These are phyloP conservation scores for Wickerhamiella galacta DNA, from an alignment of 805 yeast species.

Conservation along the genomic window DNA sequence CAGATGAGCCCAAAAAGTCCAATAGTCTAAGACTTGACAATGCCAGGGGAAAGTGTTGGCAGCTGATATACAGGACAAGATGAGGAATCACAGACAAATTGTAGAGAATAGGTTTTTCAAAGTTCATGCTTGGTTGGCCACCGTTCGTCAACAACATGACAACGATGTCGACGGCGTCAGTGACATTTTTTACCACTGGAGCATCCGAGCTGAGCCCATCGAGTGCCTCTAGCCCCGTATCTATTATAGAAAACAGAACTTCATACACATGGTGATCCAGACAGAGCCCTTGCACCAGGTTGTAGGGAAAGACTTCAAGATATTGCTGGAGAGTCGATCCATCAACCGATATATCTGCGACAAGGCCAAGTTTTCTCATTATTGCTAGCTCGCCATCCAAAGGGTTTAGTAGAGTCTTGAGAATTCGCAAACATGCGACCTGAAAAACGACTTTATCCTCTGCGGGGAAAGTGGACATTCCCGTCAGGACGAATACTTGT, in stretches of 20 bases:
- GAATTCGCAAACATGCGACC: conserved; percentile 34
- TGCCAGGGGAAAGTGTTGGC: conserved; percentile 35
- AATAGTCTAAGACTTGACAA: conserved; percentile 37
- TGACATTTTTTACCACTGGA: conserved; percentile 10
- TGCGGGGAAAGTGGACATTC: conserved; percentile 24
- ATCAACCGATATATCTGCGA: conserved; percentile 32
- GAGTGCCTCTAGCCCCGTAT: conserved; percentile 43
- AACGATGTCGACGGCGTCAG: conserved; percentile 29
- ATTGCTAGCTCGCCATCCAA: conserved; percentile 3
- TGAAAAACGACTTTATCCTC: conserved; percentile 33
- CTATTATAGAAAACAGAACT: conserved; percentile 38
- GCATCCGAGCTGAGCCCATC: conserved; percentile 22
- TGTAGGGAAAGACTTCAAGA: conserved; percentile 53
- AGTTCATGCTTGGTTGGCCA: conserved; percentile 16
- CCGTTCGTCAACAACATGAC: conserved; percentile 19
- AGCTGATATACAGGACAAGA: conserved; percentile 57
- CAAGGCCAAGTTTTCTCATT: conserved; percentile 20
- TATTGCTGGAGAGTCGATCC: conserved; percentile 31
- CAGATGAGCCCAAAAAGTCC: conserved; percentile 30
- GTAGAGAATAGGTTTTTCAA: conserved; percentile 55
- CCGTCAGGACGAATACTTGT: conserved; percentile 42
- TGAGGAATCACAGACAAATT: conserved; percentile 59
- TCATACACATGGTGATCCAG: conserved; percentile 42
- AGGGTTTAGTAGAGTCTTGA: conserved; percentile 34
- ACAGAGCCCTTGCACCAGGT: conserved; percentile 43